A percentile compares a stretch with the other conserved stretches of the same genome.
Conservation (phyloP, 1,284 basidiomycete genomes). For the Ustilago crameri region DNA sequence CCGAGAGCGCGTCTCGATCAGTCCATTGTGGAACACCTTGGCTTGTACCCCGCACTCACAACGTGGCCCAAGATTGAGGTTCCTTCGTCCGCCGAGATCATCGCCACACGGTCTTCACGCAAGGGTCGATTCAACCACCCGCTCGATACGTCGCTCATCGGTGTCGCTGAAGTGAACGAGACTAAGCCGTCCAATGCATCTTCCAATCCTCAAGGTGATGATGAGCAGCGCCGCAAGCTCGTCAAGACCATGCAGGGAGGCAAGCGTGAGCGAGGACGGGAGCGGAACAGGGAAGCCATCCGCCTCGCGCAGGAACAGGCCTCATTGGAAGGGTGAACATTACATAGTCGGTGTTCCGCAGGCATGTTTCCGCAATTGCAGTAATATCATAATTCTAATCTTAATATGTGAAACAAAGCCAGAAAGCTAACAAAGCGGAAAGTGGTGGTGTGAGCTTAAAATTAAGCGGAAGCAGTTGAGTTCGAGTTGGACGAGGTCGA, state of each 20-base stretch:
- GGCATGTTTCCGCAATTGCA: not conserved
- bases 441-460: too few relatives aligned
- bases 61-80: constrained; percentile 60
- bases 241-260: constrained; percentile 58
- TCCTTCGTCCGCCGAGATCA: constrained; percentile 51
- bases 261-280: constrained; percentile 54
- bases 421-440: too few relatives aligned
- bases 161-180: constrained; percentile 28
- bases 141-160: constrained; percentile 43
- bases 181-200: constrained; percentile 26
- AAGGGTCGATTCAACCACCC: constrained; percentile 46
- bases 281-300: constrained; percentile 54
- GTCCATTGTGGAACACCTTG: constrained; percentile 40
- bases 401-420: not conserved
- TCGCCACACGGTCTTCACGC: constrained; percentile 41
- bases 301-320: constrained; percentile 34
- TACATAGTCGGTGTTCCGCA: not conserved
- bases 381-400: not conserved
- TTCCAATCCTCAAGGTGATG: constrained; percentile 27
- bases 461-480: too few relatives aligned
- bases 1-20: constrained; percentile 30
- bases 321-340: not conserved
- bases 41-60: constrained; percentile 52
- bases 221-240: constrained; percentile 43
- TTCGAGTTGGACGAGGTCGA: constrained; percentile 1